Percentiles rank a stretch among this genome's conserved stretches.
Conservation (phyloP, 2,329 filamentous ascomycete genomes). For the Sporothrix euskadiensis region DNA sequence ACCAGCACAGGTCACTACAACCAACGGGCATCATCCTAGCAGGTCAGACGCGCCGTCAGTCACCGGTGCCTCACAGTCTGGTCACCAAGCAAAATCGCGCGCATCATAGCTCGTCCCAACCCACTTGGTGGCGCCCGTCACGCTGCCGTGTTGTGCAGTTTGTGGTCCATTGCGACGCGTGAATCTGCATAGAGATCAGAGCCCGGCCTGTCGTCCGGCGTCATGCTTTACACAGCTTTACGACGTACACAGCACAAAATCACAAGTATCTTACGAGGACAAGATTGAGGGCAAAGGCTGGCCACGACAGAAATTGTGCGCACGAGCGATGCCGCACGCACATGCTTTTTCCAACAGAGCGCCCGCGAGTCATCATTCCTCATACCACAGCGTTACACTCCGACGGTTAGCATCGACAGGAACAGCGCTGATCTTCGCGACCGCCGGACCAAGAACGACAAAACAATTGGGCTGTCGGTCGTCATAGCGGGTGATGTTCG, state of each 20-base stretch:
- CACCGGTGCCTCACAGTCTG: background rate
- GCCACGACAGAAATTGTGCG: background rate
- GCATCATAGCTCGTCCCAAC: background rate
- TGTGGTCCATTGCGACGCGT: background rate
- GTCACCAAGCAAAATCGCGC: background rate
- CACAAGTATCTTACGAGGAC: too few species aligned
- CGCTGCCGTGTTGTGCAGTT: background rate
- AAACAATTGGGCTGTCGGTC: background rate
- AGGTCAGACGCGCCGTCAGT: background rate
- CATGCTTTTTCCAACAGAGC: background rate
- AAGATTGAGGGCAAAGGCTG: too few species aligned
- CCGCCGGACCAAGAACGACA: background rate
- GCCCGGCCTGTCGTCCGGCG: background rate
- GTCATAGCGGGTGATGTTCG: background rate
- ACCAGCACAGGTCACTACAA: background rate
- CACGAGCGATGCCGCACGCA: background rate
- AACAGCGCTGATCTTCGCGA: slow-evolving; percentile 11
- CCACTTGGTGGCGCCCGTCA: background rate
- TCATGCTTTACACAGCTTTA: background rate
- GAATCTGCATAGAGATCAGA: slow-evolving; percentile 11
- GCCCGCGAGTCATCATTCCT: background rate
- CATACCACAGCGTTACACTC: slow-evolving; percentile 2
- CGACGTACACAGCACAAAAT: background rate
- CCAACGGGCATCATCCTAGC: background rate
- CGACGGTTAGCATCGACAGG: slow-evolving; percentile 2